Conservation (phyloP, 2,329 filamentous ascomycete genomes). For the Pseudogymnoascus sp. region DNA sequence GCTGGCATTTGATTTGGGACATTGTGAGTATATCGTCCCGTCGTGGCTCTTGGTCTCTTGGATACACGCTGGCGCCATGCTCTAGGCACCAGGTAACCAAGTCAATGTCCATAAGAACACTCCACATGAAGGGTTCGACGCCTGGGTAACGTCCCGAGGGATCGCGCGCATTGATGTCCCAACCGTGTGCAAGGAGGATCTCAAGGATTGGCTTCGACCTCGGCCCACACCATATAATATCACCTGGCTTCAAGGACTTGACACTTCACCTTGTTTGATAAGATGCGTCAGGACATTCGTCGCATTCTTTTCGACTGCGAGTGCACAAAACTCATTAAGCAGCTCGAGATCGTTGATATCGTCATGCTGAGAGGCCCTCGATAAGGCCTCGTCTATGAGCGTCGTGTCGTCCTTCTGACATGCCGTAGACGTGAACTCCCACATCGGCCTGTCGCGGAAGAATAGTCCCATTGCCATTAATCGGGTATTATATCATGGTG, state of each 20-base stretch:
- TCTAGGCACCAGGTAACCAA: slow-evolving; percentile 10
- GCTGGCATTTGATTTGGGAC: background rate
- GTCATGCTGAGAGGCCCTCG: background rate
- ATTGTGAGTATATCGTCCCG: background rate
- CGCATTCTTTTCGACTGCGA: background rate
- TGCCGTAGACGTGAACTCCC: background rate
- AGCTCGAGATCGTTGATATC: background rate
- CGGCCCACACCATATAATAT: background rate
- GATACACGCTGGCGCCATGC: slow-evolving; percentile 6
- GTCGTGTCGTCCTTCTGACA: slow-evolving; percentile 10
- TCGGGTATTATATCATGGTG: background rate
- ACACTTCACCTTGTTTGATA: background rate
- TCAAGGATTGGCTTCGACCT: slow-evolving; percentile 2
- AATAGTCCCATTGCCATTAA: background rate
- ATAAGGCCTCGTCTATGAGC: background rate
- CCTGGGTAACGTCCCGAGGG: no score
- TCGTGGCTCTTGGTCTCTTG: background rate
- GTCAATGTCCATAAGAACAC: slow-evolving; percentile 3
- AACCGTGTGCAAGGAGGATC: slow-evolving; percentile 12
- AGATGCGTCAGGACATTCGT: background rate
- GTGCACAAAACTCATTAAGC: background rate
- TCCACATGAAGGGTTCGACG: slow-evolving; percentile 8
- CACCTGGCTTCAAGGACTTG: background rate
- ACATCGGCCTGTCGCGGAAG: background rate
- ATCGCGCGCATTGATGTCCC: slow-evolving; percentile 11